These are phyloP conservation scores for Russula earlei DNA, from an alignment of 768 basidiomycete genomes.

Conservation along the genomic window DNA sequence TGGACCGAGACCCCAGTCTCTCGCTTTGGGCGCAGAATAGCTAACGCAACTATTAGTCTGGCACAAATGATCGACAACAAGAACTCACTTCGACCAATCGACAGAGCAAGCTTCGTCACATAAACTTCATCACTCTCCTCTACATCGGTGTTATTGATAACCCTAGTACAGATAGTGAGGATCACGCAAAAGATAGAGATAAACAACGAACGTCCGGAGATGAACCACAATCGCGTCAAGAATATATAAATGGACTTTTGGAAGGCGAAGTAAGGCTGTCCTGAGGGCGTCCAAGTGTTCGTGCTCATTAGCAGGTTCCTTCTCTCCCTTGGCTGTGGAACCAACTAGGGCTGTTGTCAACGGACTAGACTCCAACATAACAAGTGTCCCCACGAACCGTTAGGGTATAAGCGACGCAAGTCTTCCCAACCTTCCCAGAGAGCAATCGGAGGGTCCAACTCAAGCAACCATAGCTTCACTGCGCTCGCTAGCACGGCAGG, in stretches of 20 bases:
- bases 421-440: constrained; percentile 92
- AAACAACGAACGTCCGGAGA: constrained; percentile 53
- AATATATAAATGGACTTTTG: constrained; percentile 71
- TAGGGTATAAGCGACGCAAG: constrained; percentile 77
- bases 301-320: constrained; percentile 44
- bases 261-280: constrained; percentile 55
- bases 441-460: constrained; percentile 79
- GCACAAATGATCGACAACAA: not conserved
- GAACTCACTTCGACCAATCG: constrained; percentile 72
- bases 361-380: not conserved
- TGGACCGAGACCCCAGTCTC: constrained; percentile 85
- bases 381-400: constrained; percentile 28
- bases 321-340: constrained; percentile 42
- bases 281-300: constrained; percentile 50
- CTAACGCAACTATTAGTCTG: constrained; percentile 30
- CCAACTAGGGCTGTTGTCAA: constrained; percentile 34
- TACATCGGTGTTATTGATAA: constrained; percentile 57
- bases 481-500: constrained; percentile 78
- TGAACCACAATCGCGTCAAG: constrained; percentile 73
- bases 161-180: constrained; percentile 30
- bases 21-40: constrained; percentile 68
- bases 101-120: constrained; percentile 78
- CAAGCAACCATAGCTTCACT: constrained; percentile 85
- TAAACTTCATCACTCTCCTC: constrained; percentile 75
- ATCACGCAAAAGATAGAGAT: not conserved